These are phyloP conservation scores for Rhizopogon vesiculosus DNA, from an alignment of 768 basidiomycete genomes.

Conservation along the genomic window DNA sequence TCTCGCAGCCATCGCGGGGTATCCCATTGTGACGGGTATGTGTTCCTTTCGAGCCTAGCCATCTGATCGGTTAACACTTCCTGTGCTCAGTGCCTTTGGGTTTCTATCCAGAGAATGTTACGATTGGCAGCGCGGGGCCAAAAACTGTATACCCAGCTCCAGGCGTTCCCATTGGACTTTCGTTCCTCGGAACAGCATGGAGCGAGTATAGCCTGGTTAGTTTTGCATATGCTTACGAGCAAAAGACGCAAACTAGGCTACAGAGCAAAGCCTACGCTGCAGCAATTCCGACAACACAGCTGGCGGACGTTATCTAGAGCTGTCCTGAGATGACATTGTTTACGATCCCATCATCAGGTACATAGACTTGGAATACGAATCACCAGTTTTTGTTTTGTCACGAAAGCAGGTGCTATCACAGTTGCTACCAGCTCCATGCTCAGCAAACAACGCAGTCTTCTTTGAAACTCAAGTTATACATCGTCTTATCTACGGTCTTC, in stretches of 20 bases:
- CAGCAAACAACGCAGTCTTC: conserved; percentile 73
- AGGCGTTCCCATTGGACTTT: conserved; percentile 36
- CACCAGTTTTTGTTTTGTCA: not conserved
- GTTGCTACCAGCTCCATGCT: not conserved
- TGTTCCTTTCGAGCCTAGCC: not conserved
- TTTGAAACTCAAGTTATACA: conserved; percentile 91
- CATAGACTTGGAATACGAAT: not conserved
- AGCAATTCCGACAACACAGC: conserved; percentile 54
- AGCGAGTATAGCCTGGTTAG: conserved; percentile 37
- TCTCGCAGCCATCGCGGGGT: conserved; percentile 28
- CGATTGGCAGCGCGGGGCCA: conserved; percentile 30
- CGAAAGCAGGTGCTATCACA: not conserved
- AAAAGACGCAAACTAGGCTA: conserved; percentile 50
- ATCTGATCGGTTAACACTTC: not conserved
- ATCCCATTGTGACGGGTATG: conserved; percentile 29
- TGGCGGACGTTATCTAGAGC: conserved; percentile 27
- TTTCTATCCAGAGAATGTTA: conserved; percentile 31
- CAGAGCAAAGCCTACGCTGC: conserved; percentile 42
- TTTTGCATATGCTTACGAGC: conserved; percentile 44
- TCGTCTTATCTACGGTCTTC: conserved; percentile 90
- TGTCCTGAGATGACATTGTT: not conserved
- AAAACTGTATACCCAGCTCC: conserved; percentile 29
- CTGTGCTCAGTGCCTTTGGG: conserved; percentile 30
- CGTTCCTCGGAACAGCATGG: conserved; percentile 41
- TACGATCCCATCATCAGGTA: not conserved